phyloP scores from a whole-genome alignment of 169 alveolate species.

The Babesia bigemina region DNA sequence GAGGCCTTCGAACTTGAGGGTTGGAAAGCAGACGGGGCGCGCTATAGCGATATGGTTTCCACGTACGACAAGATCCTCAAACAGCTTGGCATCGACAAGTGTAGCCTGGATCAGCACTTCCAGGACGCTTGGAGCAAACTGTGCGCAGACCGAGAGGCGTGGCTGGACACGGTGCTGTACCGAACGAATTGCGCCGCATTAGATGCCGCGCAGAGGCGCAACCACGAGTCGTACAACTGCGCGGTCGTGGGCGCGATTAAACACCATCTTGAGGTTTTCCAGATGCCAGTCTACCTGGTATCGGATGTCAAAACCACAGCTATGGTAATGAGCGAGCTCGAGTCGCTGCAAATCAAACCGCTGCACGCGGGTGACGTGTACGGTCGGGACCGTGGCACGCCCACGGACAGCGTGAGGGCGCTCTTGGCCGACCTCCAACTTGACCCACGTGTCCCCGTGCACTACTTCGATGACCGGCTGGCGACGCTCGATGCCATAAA shows the following conservation, averaged over 20 bases:
- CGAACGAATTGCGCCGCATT: slow-evolving; percentile 38
- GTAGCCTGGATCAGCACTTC: background rate
- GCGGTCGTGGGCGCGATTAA: slow-evolving; percentile 38
- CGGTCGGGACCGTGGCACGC: slow-evolving; percentile 32
- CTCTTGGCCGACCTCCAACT: slow-evolving; percentile 19
- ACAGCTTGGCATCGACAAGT: background rate
- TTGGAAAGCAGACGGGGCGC: slow-evolving; percentile 17
- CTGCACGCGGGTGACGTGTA: background rate
- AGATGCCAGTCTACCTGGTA: slow-evolving; percentile 45
- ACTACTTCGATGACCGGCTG: slow-evolving; percentile 51
- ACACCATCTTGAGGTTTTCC: slow-evolving; percentile 45
- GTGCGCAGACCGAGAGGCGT: background rate
- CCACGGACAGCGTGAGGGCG: background rate
- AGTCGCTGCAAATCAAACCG: slow-evolving; percentile 21
- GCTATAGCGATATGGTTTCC: slow-evolving; percentile 1
- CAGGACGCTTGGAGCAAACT: background rate
- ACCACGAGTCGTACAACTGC: slow-evolving; percentile 55
- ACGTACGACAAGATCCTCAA: slow-evolving; percentile 30
- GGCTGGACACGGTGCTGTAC: slow-evolving; percentile 21
- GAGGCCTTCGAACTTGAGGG: slow-evolving; percentile 19
- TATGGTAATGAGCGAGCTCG: slow-evolving; percentile 3
- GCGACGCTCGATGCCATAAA: slow-evolving; percentile 27
- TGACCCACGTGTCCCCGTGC: slow-evolving; percentile 49
- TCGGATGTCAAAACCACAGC: slow-evolving; percentile 30
- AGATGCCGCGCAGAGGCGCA: slow-evolving; percentile 13